Base-by-base conservation (phyloP, 352 stramenopile species). In the Phytophthora nicotianae region DNA sequence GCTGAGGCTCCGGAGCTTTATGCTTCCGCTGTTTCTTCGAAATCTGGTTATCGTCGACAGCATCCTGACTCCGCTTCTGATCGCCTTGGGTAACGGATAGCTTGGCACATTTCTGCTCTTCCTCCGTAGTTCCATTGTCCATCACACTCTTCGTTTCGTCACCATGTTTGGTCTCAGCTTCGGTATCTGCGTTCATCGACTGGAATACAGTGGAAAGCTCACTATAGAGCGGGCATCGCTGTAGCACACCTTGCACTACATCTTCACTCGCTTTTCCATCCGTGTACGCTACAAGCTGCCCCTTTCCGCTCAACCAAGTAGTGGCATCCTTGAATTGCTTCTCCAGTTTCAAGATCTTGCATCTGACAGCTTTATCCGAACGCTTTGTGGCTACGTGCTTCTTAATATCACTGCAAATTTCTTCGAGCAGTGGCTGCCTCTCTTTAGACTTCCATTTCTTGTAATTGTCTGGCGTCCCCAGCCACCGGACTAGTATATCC, bases 381-480 rank as follows among this genome's bases (percentile, higher is more conserved):
- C 47, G 61, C 13, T 42, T 37, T 8, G 24, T 24, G n/a, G 41
- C 53, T 7, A 26, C 45, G 4, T 58, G 50, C 1, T 32, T 48
- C 19, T 62, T 35, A 1, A 68, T 38, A 5, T 51, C 43, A 37
- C 7, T 14, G 10, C 33, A 7, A 9, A 68, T 68, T 38, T 56
- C 45, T 37, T 48, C 24, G 13, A 21, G 10, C n/a, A 60, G 51
- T 14, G 20, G 16, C 7, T 21, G 29, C 47, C 27, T 56, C 10
- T 29, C 14, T 29, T 45, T 13, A 8, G 27, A 47, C 38, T 35
- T 14, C 59, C 59, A 62, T 7, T 27, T 38, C 7, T 51, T 20
- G 51, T 62, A 68, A 0, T 68, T 68, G 11, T 35, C 50, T 14
- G 59, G 43, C 5, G 51, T 42, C n/a, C 14, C 3, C 19, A 68